Percentiles rank a stretch among this genome's conserved stretches.
Conservation (phyloP, 2,329 filamentous ascomycete genomes). For the Huntiella abstrusa region DNA sequence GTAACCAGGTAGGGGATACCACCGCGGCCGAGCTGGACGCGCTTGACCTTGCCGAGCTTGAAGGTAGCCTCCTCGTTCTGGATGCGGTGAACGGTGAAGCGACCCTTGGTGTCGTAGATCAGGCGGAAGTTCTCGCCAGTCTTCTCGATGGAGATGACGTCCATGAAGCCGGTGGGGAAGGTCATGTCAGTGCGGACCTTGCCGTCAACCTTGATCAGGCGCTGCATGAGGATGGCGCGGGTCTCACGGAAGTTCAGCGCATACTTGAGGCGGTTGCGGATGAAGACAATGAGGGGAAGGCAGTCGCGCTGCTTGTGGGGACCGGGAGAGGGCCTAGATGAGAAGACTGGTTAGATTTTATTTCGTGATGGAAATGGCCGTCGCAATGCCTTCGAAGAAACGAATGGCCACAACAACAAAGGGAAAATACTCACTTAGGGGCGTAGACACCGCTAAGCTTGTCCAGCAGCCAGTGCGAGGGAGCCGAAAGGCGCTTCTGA, state of each 20-base stretch:
- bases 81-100: constrained; percentile 99
- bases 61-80: constrained; percentile 97
- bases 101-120: constrained; percentile 99
- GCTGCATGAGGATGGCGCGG: constrained; percentile 97
- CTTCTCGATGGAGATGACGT: constrained; percentile 98
- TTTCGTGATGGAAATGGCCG: background rate
- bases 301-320: constrained; percentile 99
- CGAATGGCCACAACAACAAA: background rate
- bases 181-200: constrained; percentile 98
- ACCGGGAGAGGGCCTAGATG: constrained; percentile 47
- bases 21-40: constrained; percentile 96
- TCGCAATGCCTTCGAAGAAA: background rate
- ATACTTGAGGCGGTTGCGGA: constrained; percentile 95
- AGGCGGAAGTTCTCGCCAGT: constrained; percentile 99
- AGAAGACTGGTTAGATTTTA: constrained; percentile 1
- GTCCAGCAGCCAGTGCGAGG: constrained; percentile 99
- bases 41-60: constrained; percentile 99
- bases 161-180: constrained; percentile 98
- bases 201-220: constrained; percentile 97
- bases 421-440: constrained; percentile 23
- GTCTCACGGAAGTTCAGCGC: constrained; percentile 96
- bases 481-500: constrained; percentile 98
- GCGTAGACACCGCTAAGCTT: constrained; percentile 88
- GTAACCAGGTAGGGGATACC: constrained; percentile 99
- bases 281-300: constrained; percentile 97